Percentiles rank a stretch among this genome's conserved stretches.
Conservation (phyloP, 179 eudicot species). For the Heliamphora pulchella region DNA sequence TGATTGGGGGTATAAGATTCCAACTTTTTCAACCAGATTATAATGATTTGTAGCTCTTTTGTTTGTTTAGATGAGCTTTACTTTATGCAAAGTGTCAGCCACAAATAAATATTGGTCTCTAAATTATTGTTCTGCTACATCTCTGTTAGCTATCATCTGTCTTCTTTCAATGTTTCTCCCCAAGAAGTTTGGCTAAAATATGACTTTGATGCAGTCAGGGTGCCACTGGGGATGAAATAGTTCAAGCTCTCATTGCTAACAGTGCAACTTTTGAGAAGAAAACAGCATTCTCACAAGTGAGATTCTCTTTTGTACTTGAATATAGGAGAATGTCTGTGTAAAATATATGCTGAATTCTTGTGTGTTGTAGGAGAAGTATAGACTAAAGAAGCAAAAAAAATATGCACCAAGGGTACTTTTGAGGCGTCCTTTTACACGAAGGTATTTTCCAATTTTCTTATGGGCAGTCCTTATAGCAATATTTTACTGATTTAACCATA, state of each 20-base stretch:
- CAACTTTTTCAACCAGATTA: neutral
- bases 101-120: neutral
- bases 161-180: neutral
- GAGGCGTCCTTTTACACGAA: conserved; percentile 88
- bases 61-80: neutral
- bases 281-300: conserved; percentile 89
- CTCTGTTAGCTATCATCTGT: neutral
- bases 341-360: conserved; percentile 21
- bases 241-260: conserved; percentile 87
- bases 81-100: neutral
- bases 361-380: conserved; percentile 72
- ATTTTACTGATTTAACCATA: neutral
- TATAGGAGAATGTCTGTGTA: conserved; percentile 1
- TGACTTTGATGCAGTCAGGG: conserved; percentile 54
- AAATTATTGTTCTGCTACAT: conserved; percentile 3
- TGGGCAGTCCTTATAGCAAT: neutral
- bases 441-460: conserved; percentile 32
- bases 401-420: conserved; percentile 86
- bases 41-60: neutral
- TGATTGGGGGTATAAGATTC: neutral
- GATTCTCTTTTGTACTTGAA: conserved; percentile 15
- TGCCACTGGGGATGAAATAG: conserved; percentile 72
- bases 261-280: conserved; percentile 94
- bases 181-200: conserved; percentile 5
- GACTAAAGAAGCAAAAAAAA: conserved; percentile 88